Base-by-base conservation (phyloP, 1,284 basidiomycete species). In the Cerioporus squamosus region DNA sequence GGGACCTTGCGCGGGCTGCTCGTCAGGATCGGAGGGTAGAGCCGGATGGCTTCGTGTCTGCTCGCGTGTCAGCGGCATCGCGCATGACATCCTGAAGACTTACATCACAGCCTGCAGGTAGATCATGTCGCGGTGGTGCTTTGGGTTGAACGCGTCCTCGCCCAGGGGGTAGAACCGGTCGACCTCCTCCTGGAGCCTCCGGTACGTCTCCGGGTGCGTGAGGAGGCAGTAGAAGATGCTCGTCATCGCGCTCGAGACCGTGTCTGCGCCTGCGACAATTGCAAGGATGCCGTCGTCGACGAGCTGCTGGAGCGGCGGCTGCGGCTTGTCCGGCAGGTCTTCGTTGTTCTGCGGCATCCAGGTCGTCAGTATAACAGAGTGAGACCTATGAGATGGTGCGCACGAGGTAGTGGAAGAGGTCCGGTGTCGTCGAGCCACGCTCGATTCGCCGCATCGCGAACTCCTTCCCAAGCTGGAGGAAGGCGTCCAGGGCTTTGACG, bases 41-140 rank as follows among this genome's bases (percentile, higher is more conserved):
- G 70, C 45, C 87, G 76, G 87, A 65, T 6, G 0, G 78, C 69
- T 68, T 88, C 86, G 43, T 86, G 84, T 57, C 86, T 88, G 67
- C 12, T n/a, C 33, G 26, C 6, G 31, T 22, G 9, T 10, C n/a
- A n/a, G 17, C n/a, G n/a, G n/a, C n/a, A n/a, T n/a, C n/a, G n/a
- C n/a, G n/a, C n/a, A n/a, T n/a, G n/a, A n/a, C n/a, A n/a, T 8
- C n/a, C 23, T 14, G 23, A 12, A 6, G 5, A 20, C 48, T 23
- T 22, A 51, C 49, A 51, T 51, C 14, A 51, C 49, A 26, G 58
- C 55, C 53, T 68, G 70, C 36, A 69, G 68, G 9, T 74, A 59
- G 58, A 60, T 72, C 6, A 56, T 24, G 10, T 51, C 49, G 5
- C 39, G 39, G 31, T 51, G 38, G n/a, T 24, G 29, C 22, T 43